Base-by-base conservation (phyloP, 345 rosid species). In the Capsella bursapastoris region DNA sequence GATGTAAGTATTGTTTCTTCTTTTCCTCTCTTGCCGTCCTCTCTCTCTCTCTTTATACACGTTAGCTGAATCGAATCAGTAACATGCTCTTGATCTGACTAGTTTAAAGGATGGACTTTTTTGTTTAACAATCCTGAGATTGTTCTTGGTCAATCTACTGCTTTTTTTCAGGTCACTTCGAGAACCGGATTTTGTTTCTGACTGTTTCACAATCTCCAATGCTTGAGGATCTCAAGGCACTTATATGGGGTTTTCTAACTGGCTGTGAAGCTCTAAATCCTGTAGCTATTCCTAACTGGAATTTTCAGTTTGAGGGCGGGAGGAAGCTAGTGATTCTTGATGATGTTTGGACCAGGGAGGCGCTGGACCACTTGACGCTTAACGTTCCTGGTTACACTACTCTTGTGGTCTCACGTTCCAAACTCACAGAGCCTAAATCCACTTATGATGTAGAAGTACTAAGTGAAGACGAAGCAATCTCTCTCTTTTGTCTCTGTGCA, bases 171-270 rank as follows among this genome's bases (percentile, higher is more conserved):
- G 98, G 76, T 58, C 52, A 85, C 22, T 94, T 88, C 50, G 74
- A 78, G 75, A 37, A 70, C 78, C 74, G 81, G 78, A 66, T 90
- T 76, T 69, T 90, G 83, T 90, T 88, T 80, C 74, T 90, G 72
- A 91, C 90, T 6, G 96, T 90, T 14, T 94, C 98, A 14, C 96
- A 88, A 68, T 90, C 96, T 53, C 98, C 98, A 4, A 74, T 83
- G 72, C 58, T 86, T 59, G 93, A 86, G 35, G 81, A 45, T 16
- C 60, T 94, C 58, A 87, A 65, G 75, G 63, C 72, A 18, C 78
- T 14, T 56, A 85, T 91, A 27, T 79, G 64, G 84, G 57, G 64
- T 0, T 88, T 79, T 35, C 9, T 91, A 14, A 47, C 79, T 48
- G 93, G 86, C 35, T 62, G 25, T 57, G 78, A 85, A 65, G 82